These are phyloP conservation scores for Spencermartinsiella europaea DNA, from an alignment of 805 yeast genomes.

Conservation along the genomic window DNA sequence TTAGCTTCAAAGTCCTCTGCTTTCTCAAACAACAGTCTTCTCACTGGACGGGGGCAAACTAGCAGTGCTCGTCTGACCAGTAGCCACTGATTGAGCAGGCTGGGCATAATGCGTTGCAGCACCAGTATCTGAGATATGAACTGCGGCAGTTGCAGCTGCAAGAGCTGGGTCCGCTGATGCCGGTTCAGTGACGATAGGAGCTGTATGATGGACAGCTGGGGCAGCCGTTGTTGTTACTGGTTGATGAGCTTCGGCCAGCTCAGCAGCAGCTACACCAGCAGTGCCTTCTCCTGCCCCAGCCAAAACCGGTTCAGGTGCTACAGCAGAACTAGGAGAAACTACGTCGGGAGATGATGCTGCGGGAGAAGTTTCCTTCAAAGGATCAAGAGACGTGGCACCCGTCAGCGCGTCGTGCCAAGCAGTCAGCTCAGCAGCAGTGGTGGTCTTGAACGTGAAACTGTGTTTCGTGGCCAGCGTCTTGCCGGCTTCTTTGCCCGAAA, in stretches of 20 bases:
- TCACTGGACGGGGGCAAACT: background rate
- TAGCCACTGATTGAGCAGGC: background rate
- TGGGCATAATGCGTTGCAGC: slow-evolving; percentile 1
- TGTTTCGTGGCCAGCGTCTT: slow-evolving; percentile 31
- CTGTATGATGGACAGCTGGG: slow-evolving; percentile 1
- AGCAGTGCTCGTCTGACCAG: slow-evolving; percentile 2
- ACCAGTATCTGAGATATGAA: slow-evolving; percentile 2
- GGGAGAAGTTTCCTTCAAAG: background rate
- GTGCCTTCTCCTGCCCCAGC: slow-evolving; percentile 2
- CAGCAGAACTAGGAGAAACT: slow-evolving; percentile 3
- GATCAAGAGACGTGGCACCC: slow-evolving; percentile 16
- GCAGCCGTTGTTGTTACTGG: slow-evolving; percentile 1
- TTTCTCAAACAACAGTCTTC: no score
- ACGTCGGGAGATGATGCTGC: slow-evolving; percentile 5
- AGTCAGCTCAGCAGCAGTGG: slow-evolving; percentile 40
- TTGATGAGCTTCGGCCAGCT: slow-evolving; percentile 6
- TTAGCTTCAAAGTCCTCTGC: no score
- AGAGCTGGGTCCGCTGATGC: slow-evolving; percentile 8
- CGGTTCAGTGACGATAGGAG: slow-evolving; percentile 2
- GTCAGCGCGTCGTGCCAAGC: slow-evolving; percentile 42
- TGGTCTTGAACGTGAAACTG: slow-evolving; percentile 39
- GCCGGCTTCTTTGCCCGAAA: slow-evolving; percentile 41
- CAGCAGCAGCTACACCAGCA: background rate
- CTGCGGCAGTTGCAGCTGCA: slow-evolving; percentile 4
- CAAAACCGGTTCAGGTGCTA: slow-evolving; percentile 1